These are phyloP conservation scores for Chrysosphaeria jannelii DNA, from an alignment of 2,329 filamentous ascomycete species.

Conservation along the genomic window DNA sequence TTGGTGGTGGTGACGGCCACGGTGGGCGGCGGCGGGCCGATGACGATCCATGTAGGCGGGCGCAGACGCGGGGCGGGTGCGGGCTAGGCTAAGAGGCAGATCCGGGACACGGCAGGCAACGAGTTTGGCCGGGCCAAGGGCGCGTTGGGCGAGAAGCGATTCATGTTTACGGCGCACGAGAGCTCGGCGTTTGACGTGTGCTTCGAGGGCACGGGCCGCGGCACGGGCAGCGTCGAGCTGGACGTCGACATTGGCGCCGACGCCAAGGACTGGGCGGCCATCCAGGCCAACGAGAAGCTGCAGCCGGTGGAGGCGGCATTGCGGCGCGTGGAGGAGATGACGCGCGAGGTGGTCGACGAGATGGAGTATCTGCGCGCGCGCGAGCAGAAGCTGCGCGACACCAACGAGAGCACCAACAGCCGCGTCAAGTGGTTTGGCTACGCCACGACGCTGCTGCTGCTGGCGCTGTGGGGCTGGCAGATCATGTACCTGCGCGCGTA, in stretches of 20 bases:
- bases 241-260: conserved; percentile 92
- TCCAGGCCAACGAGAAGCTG: conserved; percentile 88
- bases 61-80: too few relatives aligned
- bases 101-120: conserved; percentile 83
- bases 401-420: conserved; percentile 98
- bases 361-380: conserved; percentile 82
- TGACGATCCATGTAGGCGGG: too few relatives aligned
- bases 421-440: conserved; percentile 97
- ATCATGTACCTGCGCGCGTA: conserved; percentile 92
- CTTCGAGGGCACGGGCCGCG: conserved; percentile 56
- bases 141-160: conserved; percentile 68
- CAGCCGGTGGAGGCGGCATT: conserved; percentile 92
- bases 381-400: conserved; percentile 90
- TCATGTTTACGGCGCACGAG: conserved; percentile 75
- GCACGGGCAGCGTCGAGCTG: conserved; percentile 19
- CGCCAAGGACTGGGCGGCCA: conserved; percentile 91
- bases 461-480: conserved; percentile 84
- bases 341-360: conserved; percentile 64
- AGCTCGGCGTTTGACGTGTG: conserved; percentile 91
- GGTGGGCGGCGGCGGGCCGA: conserved; percentile 46
- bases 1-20: conserved; percentile 86
- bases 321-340: conserved; percentile 70
- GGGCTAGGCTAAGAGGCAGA: too few relatives aligned
- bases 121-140: conserved; percentile 84
- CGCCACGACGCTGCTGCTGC: conserved; percentile 68